Base-by-base conservation (phyloP, 306 rosid species). In the Cicer chorassanicum region DNA sequence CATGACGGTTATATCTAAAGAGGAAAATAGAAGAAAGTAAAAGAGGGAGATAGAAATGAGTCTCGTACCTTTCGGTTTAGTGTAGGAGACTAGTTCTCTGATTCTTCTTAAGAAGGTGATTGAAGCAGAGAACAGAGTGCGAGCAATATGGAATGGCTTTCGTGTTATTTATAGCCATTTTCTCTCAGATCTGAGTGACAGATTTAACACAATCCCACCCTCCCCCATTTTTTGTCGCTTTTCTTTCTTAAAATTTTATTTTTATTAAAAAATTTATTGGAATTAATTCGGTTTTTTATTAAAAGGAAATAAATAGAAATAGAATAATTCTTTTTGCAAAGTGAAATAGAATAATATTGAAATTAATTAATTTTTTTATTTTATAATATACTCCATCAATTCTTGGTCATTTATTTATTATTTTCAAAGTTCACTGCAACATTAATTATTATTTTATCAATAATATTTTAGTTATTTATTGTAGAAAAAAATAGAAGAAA, bases 101-200 rank as follows among this genome's bases (percentile, higher is more conserved):
- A 36, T 78, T 80, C 78, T 74, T 80, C 66, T 24, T 0, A 51
- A 36, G 18, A 48, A 75, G 79, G 14, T 39, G 46, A 19, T 57
- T 73, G 81, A 84, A 68, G 87, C 73, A 56, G 73, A 77, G 83
- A 81, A 72, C 68, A 70, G 76, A 78, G 76, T 65, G 73, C 88
- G 83, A 84, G 73, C 0, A 7, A 1, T 40, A 39, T 0, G 45
- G 59, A 11, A 16, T 9, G 48, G 11, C 13, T 42, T 38, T 6
- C 71, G 65, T 56, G 36, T 2, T 84, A 89, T 86, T 87, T 89
- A 89, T 89, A 84, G 85, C 73, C 63, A 45, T 45, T 46, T 14
- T 40, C 34, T 10, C 21, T 21, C 36, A 48, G 91, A 82, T 87
- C 88, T 87, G 61, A 49, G 53, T 7, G 12, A 42, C 46, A 15